Evolutionary conservation across 2,329 filamentous ascomycete species (phyloP).

Genomic region (Aspergillus udagawae): DNA sequence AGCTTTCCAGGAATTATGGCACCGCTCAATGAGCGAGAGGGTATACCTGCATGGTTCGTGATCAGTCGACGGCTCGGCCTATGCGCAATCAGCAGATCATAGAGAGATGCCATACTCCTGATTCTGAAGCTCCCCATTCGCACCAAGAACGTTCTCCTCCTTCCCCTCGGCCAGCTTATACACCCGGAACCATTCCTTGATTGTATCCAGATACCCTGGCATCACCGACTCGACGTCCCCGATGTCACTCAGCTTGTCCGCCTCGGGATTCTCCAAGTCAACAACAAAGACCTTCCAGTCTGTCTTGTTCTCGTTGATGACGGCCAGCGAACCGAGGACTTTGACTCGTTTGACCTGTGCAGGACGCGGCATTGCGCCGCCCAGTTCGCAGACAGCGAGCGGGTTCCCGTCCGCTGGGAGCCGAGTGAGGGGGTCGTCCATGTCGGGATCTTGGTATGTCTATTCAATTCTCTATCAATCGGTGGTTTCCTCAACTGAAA

Average conservation of each 20-base stretch:
- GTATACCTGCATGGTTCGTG: background rate
- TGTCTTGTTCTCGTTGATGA: slow-evolving; percentile 91
- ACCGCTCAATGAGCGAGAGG: background rate
- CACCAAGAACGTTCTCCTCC: slow-evolving; percentile 76
- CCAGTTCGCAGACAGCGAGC: slow-evolving; percentile 91
- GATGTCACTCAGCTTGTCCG: slow-evolving; percentile 83
- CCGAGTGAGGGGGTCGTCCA: slow-evolving; percentile 86
- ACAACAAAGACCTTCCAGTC: slow-evolving; percentile 98
- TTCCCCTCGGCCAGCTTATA: slow-evolving; percentile 90
- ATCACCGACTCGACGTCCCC: slow-evolving; percentile 91
- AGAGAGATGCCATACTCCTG: background rate
- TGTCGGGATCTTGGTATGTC: slow-evolving; percentile 93
- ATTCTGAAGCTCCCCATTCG: slow-evolving; percentile 52
- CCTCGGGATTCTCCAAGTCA: slow-evolving; percentile 79
- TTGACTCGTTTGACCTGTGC: slow-evolving; percentile 95
- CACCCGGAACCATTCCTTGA: slow-evolving; percentile 96
- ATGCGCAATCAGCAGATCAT: background rate
- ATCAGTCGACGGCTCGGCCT: background rate
- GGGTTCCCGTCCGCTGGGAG: slow-evolving; percentile 93
- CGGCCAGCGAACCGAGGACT: slow-evolving; percentile 88
- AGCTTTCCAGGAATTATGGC: background rate
- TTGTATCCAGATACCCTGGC: slow-evolving; percentile 80
- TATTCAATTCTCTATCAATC: slow-evolving; percentile 32
- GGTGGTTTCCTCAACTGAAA: background rate
- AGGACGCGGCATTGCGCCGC: slow-evolving; percentile 79